Conservation (phyloP, 75 land plant genomes). For the Cryptomeria japonica region DNA sequence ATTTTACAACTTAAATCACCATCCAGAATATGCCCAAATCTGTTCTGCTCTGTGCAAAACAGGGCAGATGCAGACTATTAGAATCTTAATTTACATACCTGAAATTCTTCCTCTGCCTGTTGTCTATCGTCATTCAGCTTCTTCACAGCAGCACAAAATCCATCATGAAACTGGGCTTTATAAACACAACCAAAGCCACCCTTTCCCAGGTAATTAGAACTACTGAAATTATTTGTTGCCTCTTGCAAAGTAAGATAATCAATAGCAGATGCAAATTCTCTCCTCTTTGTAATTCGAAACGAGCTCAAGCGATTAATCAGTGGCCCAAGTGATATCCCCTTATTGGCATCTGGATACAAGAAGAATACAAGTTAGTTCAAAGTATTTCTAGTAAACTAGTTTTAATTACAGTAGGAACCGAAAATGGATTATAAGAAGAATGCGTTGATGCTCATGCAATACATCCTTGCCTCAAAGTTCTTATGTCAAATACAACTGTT, state of each 20-base stretch:
- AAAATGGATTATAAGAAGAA: background rate
- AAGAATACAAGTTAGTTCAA: background rate
- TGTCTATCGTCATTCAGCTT: constrained; percentile 14
- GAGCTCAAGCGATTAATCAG: constrained; percentile 10
- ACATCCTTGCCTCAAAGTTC: background rate
- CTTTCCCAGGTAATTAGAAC: constrained; percentile 30
- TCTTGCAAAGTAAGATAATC: constrained; percentile 25
- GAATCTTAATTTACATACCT: background rate
- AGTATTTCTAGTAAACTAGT: background rate
- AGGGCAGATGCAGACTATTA: background rate
- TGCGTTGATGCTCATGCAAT: background rate
- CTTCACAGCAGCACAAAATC: constrained; percentile 37
- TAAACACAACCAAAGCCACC: constrained; percentile 47
- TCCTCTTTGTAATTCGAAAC: constrained; percentile 4
- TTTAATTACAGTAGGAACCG: background rate
- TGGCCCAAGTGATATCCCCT: constrained; percentile 17
- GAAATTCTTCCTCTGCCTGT: constrained; percentile 6
- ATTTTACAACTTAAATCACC: background rate
- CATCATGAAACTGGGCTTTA: constrained; percentile 33
- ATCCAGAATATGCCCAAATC: background rate
- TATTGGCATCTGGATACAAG: constrained; percentile 30
- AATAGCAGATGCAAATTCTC: constrained; percentile 13
- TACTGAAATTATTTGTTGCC: constrained; percentile 42
- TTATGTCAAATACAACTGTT: background rate
- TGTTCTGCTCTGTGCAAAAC: background rate